A percentile compares a stretch with the other conserved stretches of the same genome.
phyloP scores from a whole-genome alignment of 495 filamentous ascomycete species.

The Lasiosphaeria miniovina region DNA sequence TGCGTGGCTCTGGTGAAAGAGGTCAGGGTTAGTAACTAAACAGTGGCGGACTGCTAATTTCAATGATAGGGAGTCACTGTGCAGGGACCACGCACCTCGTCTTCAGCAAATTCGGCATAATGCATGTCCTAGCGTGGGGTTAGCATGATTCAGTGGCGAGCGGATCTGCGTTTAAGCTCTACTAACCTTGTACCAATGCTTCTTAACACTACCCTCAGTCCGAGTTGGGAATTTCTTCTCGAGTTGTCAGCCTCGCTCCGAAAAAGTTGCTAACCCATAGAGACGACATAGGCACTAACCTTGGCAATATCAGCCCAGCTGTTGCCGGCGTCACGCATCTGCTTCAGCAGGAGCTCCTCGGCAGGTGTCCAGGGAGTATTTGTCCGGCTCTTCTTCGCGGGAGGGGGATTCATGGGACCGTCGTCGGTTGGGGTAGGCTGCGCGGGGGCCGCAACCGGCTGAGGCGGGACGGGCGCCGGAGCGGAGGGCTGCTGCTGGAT shows the following conservation, averaged over 20 bases:
- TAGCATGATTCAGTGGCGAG: conserved; percentile 19
- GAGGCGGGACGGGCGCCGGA: conserved; percentile 26
- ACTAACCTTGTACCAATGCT: conserved; percentile 98
- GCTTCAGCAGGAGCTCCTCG: conserved; percentile 88
- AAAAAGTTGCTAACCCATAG: background rate
- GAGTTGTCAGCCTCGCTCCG: conserved; percentile 22
- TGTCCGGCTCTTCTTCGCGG: conserved; percentile 86
- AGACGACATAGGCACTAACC: conserved; percentile 45
- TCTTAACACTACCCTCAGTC: conserved; percentile 97
- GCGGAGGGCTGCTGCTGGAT: conserved; percentile 20
- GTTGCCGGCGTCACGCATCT: conserved; percentile 86
- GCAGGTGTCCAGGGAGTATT: conserved; percentile 97
- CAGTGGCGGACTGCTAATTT: background rate
- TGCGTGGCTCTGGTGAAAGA: conserved; percentile 63
- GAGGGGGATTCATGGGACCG: conserved; percentile 46
- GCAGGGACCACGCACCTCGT: conserved; percentile 66
- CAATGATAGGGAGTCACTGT: background rate
- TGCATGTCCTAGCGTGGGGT: conserved; percentile 79
- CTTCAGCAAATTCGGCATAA: conserved; percentile 97
- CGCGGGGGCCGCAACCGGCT: conserved; percentile 31
- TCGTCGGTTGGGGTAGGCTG: conserved; percentile 34
- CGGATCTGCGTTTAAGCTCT: background rate
- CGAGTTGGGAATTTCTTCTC: conserved; percentile 80
- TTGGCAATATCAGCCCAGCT: conserved; percentile 99
- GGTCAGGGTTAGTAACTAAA: conserved; percentile 10